Evolutionary conservation across 345 rosid genomes (phyloP), one percentile per base, ranked within the genome.

Genomic region (Lepidium aucheri): DNA sequence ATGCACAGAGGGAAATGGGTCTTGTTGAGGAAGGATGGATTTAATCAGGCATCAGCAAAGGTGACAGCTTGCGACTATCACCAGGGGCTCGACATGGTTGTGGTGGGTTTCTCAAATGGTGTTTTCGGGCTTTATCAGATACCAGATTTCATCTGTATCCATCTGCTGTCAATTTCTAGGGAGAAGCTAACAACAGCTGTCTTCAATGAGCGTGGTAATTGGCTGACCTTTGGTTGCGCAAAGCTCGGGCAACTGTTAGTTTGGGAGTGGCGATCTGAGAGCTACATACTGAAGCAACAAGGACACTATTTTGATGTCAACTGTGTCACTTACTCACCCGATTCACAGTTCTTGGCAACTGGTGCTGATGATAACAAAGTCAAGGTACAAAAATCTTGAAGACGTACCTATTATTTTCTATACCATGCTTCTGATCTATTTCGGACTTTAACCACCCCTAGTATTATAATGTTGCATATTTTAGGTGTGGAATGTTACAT

Each of bases 301-400:
- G 99, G 99, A n/a, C 99, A 94, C 72, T 94, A 84, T 73, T 90
- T 90, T 72, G 99, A 90, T 72, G 90, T 90, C 45, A 86, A 88
- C 75, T 88, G 91, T 77, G 75, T 93, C 42, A 86, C 91, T 33
- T 93, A 88, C 77, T 93, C 98, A 1, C 91, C 96, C 1, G 97
- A 93, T 77, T 90, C 98, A 0, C 98, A 93, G 49, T 79, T 93
- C 45, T 50, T 93, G 86, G 98, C 97, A 53, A 93, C 97, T 52
- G 98, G 98, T 28, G 91, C 99, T 17, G 96, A 94, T 67, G 99
- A 94, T 81, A 90, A 90, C 74, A 94, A 94, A 94, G 87, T 94
- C 77, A 90, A 94, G 96, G 99, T 90, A 77, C 52, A 24, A 9
- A 53, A 52, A 60, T 43, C 12, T 50, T 15, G 9, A 14, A 43